Evolutionary conservation across 768 basidiomycete species (phyloP).

Genomic region (Postia placenta): DNA sequence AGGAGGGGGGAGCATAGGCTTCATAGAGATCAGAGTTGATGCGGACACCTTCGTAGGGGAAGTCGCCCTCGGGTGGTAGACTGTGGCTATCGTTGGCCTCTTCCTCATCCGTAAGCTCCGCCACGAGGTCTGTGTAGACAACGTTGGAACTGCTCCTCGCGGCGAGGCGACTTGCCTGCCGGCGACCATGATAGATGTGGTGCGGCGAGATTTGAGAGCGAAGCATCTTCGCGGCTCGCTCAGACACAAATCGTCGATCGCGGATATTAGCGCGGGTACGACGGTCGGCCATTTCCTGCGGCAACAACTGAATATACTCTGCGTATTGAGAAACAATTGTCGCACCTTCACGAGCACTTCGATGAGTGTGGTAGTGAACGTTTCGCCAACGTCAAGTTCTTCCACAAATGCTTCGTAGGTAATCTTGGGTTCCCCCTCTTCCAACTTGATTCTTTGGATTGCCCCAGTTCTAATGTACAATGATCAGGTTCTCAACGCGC

Average conservation of each 20-base stretch:
- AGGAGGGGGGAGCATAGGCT: conserved; percentile 32
- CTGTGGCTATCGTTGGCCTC: conserved; percentile 37
- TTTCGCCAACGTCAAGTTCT: conserved; percentile 73
- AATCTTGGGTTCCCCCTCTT: conserved; percentile 52
- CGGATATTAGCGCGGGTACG: conserved; percentile 43
- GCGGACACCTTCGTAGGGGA: conserved; percentile 50
- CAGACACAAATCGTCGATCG: conserved; percentile 60
- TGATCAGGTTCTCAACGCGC: neutral
- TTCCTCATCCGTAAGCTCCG: conserved; percentile 46
- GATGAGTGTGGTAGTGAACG: conserved; percentile 69
- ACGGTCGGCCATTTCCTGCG: conserved; percentile 73
- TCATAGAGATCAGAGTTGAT: conserved; percentile 61
- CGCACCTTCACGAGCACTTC: conserved; percentile 77
- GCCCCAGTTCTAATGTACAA: conserved; percentile 52
- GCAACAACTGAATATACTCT: conserved; percentile 5
- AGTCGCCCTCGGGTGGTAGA: conserved; percentile 12
- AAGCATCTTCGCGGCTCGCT: conserved; percentile 59
- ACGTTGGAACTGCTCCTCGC: conserved; percentile 2
- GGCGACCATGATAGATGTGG: conserved; percentile 44
- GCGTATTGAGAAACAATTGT: conserved; percentile 1
- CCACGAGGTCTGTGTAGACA: conserved; percentile 6
- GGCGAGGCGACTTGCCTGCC: neutral
- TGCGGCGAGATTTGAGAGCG: conserved; percentile 47
- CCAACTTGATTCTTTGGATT: conserved; percentile 61
- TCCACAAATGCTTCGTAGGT: conserved; percentile 72